Percentiles rank a stretch among this genome's conserved stretches.
These are phyloP conservation scores for Leccinum proliferum DNA, from an alignment of 1,284 basidiomycete genomes.

Conservation along the genomic window DNA sequence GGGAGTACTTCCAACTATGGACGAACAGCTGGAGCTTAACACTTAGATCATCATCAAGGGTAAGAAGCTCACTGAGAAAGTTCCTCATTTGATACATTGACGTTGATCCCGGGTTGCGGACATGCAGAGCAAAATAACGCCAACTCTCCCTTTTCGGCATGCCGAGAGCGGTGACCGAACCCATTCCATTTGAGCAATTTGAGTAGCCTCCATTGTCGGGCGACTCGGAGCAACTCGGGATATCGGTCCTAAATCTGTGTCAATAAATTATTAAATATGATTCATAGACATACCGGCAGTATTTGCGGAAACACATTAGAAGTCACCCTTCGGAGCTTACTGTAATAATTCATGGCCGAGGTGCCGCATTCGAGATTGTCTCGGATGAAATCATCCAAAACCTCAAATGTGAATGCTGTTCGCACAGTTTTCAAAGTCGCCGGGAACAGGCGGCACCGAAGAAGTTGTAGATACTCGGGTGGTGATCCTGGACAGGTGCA, in stretches of 20 bases:
- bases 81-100: background rate
- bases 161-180: background rate
- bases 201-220: background rate
- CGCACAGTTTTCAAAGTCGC: background rate
- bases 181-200: background rate
- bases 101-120: background rate
- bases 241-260: background rate
- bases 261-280: too few relatives aligned
- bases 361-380: slow-evolving; percentile 26
- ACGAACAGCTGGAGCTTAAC: too few relatives aligned
- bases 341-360: slow-evolving; percentile 22
- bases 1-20: too few relatives aligned
- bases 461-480: background rate
- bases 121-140: background rate
- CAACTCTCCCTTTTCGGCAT: background rate
- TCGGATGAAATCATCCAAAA: slow-evolving; percentile 17
- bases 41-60: background rate
- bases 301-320: slow-evolving; percentile 17
- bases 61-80: background rate
- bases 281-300: slow-evolving; percentile 7
- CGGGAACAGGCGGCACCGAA: background rate
- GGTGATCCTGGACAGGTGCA: background rate
- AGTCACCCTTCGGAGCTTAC: slow-evolving; percentile 19
- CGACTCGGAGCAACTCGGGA: background rate
- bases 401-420: background rate